Evolutionary conservation across 768 basidiomycete genomes (phyloP).

Genomic region (Dentipellis sp.): DNA sequence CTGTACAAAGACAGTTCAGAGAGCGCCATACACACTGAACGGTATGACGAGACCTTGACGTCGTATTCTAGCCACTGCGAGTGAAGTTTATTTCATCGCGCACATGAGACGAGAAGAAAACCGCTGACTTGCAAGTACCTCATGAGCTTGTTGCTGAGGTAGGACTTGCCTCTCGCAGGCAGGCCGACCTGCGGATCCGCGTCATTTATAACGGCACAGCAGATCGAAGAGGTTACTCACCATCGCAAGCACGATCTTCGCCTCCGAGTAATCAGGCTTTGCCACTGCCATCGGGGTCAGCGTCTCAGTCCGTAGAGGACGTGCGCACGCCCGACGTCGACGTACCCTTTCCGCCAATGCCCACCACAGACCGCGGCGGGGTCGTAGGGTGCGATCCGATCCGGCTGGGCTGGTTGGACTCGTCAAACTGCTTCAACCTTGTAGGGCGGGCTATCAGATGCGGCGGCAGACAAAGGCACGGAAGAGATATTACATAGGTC

Average conservation of each 20-base stretch:
- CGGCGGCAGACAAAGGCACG: neutral
- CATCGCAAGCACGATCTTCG: conserved; percentile 98
- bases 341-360: conserved; percentile 82
- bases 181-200: conserved; percentile 64
- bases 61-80: conserved; percentile 95
- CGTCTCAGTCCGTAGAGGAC: neutral
- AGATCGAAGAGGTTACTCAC: conserved; percentile 29
- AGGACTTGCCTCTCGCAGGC: conserved; percentile 97
- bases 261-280: conserved; percentile 97
- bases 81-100: neutral
- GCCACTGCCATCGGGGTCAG: conserved; percentile 47
- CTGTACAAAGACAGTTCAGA: conserved; percentile 25
- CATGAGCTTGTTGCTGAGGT: conserved; percentile 96
- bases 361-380: conserved; percentile 76
- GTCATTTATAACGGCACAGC: neutral
- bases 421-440: conserved; percentile 76
- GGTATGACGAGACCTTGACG: conserved; percentile 57
- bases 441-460: neutral
- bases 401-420: conserved; percentile 61
- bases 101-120: neutral
- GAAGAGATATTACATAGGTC: conserved; percentile 45
- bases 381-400: conserved; percentile 67
- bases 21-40: neutral
- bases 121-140: conserved; percentile 75
- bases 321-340: neutral